Evolutionary conservation across 805 yeast species (phyloP), one percentile per base, ranked within the genome.

Genomic region (Hanseniaspora occidentalis): DNA sequence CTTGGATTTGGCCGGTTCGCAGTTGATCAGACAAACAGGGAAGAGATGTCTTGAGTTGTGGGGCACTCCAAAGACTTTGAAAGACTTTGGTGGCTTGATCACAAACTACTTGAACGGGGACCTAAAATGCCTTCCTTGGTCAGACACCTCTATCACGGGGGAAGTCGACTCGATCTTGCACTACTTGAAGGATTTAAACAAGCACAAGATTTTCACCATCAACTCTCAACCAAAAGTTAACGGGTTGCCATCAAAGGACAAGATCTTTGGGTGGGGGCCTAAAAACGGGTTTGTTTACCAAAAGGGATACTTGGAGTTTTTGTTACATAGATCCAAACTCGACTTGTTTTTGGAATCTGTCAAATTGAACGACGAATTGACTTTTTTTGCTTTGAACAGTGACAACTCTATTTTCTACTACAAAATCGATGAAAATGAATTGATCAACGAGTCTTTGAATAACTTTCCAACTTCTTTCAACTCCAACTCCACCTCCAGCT

Each of bases 161-260:
- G 97, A 89, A 60, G 75, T 85, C 18, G 69, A 71, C 17, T 60
- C 77, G 9, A 79, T 86, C 50, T 67, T 71, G 42, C 58, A 63
- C 6, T 67, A 76, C 40, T 68, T 89, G 49, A 61, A 81, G 34
- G 61, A 65, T n/a, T 61, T 89, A 45, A 85, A 86, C 60, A 46
- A 63, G 42, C 67, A 70, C 23, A 84, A 85, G 2, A 73, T 83
- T 46, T 64, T 86, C 49, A 85, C 96, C 3, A 73, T 88, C 56
- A 89, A 89, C 62, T 88, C 96, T 9, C 97, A 89, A 62, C 95
- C 96, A n/a, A 75, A 86, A 35, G 75, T 88, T 38, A 84, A 85
- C 58, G 94, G 95, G 6, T 68, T 72, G 19, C 67, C 65, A 41
- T 85, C 96, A 18, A 69, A 67, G 41, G 83, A 88, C 55, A 66